Base-by-base conservation (phyloP, 2,329 filamentous ascomycete species). In the Aspergillus novoparasiticus region DNA sequence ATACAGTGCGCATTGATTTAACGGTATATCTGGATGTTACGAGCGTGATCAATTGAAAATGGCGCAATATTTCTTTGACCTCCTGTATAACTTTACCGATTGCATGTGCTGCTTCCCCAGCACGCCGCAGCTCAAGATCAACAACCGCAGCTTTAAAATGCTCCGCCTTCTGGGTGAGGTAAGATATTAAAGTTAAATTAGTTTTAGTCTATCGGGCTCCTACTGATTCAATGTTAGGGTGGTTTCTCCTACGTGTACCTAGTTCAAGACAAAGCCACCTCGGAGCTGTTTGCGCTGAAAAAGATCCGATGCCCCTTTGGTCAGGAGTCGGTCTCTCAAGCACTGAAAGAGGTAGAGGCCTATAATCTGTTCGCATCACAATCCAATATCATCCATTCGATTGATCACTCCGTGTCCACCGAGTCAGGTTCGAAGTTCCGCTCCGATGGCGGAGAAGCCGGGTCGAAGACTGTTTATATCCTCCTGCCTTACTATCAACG, bases 211-310 rank as follows among this genome's bases (percentile, higher is more conserved):
- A 39, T 39, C 2, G 34, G 30, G 21, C 21, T 16, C 12, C n/a
- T 55, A 23, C 32, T 55, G 16, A 55, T 34, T 23, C 11, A 55
- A 26, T 43, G 4, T 28, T 67, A 94, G 90, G 95, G 95, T 76
- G 95, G 95, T 74, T 99, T 99, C 84, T 97, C 93, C 68, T 99
- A 98, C 80, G 95, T 99, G 71, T 99, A 99, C 81, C 91, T 99
- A 64, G 95, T 99, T 64, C 92, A 98, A 84, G 94, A 97, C 78
- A 94, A 91, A 55, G 84, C 87, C 60, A 90, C 88, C 58, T 91
- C 92, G 64, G 89, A 94, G 72, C 87, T 97, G 54, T 94, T 96
- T 78, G 95, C 95, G 21, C 89, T 98, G 66, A 99, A 99, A 81
- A 99, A 99, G 86, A 99, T 99, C 79, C 90, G 94, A 76, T 99